Base-by-base conservation (phyloP, 768 basidiomycete genomes). In the Boletus bicolor region DNA sequence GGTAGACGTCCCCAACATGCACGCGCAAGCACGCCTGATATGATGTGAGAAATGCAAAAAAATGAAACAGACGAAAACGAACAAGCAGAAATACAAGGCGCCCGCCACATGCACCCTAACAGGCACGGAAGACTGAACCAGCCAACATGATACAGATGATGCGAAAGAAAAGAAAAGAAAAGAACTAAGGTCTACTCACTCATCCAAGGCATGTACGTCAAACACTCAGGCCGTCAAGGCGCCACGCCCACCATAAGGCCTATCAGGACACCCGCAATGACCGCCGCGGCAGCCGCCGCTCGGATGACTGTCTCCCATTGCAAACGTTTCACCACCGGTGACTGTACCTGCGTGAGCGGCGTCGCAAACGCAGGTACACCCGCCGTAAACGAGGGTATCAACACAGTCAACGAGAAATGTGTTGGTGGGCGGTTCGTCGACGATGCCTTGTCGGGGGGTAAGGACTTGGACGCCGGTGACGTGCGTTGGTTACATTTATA, bases 251-350 rank as follows among this genome's bases (percentile, higher is more conserved):
- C 44, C n/a, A 74, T 55, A 0, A 75, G 58, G 0, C 74, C 77
- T 2, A 70, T 53, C 53, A 80, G 36, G 12, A 51, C 61, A 3
- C 67, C 57, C 17, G 73, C 67, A 1, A 74, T 51, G 14, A 85
- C 28, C 24, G 82, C 71, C 0, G 82, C 82, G 10, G 83, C 60
- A 0, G 74, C 30, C 43, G 75, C 76, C 3, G 85, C 85, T 37
- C 87, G 76, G 28, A 87, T 73, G 32, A 91, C 87, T 30, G 92
- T 86, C 70, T 91, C 89, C 91, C 90, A 92, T 62, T 93, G 91
- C 3, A 83, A 88, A n/a, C 91, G 79, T 49, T 82, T 78, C 49
- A 91, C 82, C 53, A 86, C 77, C 15, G 87, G 84, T 56, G 80
- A 87, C 48, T 87, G 76, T 21, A 92, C 76, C 39, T 77, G 78